Evolutionary conservation across 2,329 filamentous ascomycete species (phyloP).

Genomic region (Aspergillus unguis): DNA sequence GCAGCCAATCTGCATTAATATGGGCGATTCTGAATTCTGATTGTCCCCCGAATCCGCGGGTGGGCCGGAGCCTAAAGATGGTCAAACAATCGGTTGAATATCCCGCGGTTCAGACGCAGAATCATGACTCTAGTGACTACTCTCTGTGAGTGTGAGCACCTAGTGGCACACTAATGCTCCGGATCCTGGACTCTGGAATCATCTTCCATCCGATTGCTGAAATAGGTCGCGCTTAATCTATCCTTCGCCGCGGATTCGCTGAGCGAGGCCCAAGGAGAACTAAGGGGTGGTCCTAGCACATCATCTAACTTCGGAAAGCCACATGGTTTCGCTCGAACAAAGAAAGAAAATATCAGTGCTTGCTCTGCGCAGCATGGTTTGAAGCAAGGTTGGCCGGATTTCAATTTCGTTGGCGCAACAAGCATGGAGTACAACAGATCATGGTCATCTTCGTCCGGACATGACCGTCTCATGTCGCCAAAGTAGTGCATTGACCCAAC

Average conservation of each 20-base stretch:
- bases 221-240: not conserved
- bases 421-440: not conserved
- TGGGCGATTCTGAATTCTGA: not conserved
- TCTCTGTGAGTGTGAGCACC: not conserved
- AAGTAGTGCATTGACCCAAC: not conserved
- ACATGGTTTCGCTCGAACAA: constrained; percentile 12
- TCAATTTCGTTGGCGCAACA: not conserved
- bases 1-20: not conserved
- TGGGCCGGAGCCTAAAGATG: not conserved
- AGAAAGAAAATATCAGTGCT: not conserved
- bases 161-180: not conserved
- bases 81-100: constrained; percentile 4
- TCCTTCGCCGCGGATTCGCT: not conserved
- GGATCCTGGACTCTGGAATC: constrained; percentile 1
- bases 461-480: constrained; percentile 3
- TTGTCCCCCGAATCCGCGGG: not conserved
- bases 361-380: not conserved
- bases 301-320: constrained; percentile 11
- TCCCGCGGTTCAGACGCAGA: not conserved
- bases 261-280: not conserved
- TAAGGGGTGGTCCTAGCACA: not conserved
- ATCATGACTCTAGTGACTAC: not conserved
- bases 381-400: not conserved
- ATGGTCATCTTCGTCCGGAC: not conserved
- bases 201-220: not conserved